Evolutionary conservation across 2,329 filamentous ascomycete species (phyloP), one percentile per base, ranked within the genome.

Genomic region (Fusarium piperis): DNA sequence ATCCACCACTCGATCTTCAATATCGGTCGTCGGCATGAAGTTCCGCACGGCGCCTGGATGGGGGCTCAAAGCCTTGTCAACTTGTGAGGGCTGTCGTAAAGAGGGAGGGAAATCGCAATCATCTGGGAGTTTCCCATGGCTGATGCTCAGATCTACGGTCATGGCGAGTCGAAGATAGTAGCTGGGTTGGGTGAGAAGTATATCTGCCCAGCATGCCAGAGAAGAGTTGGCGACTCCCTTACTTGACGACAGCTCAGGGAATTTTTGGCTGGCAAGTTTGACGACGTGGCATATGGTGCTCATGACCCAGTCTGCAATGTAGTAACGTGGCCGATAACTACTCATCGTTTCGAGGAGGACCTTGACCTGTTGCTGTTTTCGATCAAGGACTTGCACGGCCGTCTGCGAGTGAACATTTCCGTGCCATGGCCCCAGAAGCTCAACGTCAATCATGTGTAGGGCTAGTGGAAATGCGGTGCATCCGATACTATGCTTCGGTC

Each of bases 131-230:
- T 71, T 70, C 0, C 74, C 74, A 15, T 77, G 67, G 20, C 74
- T 76, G 11, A 76, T 76, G 11, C 74, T 76, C 41, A 76, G 60
- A 30, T 76, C 74, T 6, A 76, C 67, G 0, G 74, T 76, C 65
- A 76, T 70, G 0, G 73, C 74, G 0, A 76, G 33, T 0, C 73
- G 63, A 0, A 76, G 2, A 1, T 76, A 76, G 1, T 73, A 71
- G 0, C 59, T 77, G 0, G 74, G 74, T 2, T 68, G 48, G 0
- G 51, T 58, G 6, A 76, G 73, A 0, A 76, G 8, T 58, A 76
- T 76, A 2, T 77, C 73, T 1, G 65, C 59, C 56, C 63, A 75
- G 3, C 67, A 73, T 0, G 59, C 70, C 0, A 67, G 62, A 0
- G 67, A 46, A 3, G 67, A 32, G 60, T 20, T n/a, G 3, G 44